These are phyloP conservation scores for Verticillium albo-atrum DNA, from an alignment of 2,329 filamentous ascomycete species.

Conservation along the genomic window DNA sequence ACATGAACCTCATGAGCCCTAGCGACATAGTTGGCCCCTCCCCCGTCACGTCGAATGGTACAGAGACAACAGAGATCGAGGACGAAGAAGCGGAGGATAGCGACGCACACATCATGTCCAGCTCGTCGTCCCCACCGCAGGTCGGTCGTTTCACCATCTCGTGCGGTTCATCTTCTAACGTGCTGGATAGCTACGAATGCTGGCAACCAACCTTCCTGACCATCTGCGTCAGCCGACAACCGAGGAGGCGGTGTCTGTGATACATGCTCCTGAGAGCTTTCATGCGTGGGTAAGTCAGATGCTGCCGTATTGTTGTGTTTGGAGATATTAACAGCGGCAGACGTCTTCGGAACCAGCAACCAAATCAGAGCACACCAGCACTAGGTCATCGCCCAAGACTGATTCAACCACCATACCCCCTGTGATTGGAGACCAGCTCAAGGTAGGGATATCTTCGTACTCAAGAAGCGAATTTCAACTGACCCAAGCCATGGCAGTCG, in stretches of 20 bases:
- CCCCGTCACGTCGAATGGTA: slow-evolving; percentile 80
- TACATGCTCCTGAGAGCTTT: slow-evolving; percentile 84
- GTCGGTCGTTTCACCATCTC: slow-evolving; percentile 18
- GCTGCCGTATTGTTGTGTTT: background rate
- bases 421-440: slow-evolving; percentile 26
- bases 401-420: slow-evolving; percentile 30
- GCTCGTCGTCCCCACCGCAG: slow-evolving; percentile 30
- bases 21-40: slow-evolving; percentile 74
- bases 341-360: slow-evolving; percentile 33
- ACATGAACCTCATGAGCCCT: slow-evolving; percentile 55
- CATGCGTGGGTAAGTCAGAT: slow-evolving; percentile 63
- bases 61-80: slow-evolving; percentile 78
- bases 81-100: slow-evolving; percentile 66
- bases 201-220: slow-evolving; percentile 54
- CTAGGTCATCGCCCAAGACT: slow-evolving; percentile 30
- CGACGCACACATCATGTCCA: slow-evolving; percentile 30
- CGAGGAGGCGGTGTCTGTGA: slow-evolving; percentile 83
- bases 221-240: slow-evolving; percentile 54
- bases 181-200: slow-evolving; percentile 39
- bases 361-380: slow-evolving; percentile 27
- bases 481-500: background rate
- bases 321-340: slow-evolving; percentile 20
- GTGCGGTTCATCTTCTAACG: background rate
- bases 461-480: background rate
- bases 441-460: slow-evolving; percentile 21